These are phyloP conservation scores for Tilletiaria anomala DNA, from an alignment of 1,284 basidiomycete genomes.

Conservation along the genomic window DNA sequence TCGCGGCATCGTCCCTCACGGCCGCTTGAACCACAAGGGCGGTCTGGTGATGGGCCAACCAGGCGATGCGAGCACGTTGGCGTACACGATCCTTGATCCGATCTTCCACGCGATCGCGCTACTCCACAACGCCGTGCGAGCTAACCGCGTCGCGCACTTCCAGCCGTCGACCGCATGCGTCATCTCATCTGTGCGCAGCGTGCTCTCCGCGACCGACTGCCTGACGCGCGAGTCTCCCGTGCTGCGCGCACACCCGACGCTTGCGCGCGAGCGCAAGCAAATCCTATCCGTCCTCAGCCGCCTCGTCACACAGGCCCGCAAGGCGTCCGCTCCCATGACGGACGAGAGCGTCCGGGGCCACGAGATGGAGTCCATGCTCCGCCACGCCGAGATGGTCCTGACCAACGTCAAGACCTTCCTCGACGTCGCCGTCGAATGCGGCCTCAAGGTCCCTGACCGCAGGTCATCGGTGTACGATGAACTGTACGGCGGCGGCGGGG, in stretches of 20 bases:
- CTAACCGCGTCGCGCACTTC: slow-evolving; percentile 63
- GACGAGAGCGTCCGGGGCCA: slow-evolving; percentile 33
- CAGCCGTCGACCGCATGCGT: slow-evolving; percentile 54
- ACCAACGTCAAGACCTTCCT: slow-evolving; percentile 44
- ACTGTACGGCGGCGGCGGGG: slow-evolving; percentile 15
- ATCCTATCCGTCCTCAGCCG: slow-evolving; percentile 68
- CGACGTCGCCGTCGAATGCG: slow-evolving; percentile 61
- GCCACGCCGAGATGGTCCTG: slow-evolving; percentile 42
- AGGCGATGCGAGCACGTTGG: not conserved
- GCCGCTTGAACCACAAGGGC: not conserved
- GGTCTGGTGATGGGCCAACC: too few species aligned
- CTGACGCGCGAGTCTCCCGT: slow-evolving; percentile 65
- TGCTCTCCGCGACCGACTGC: slow-evolving; percentile 70
- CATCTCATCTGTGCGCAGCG: slow-evolving; percentile 82
- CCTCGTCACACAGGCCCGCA: slow-evolving; percentile 69
- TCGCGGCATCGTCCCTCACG: not conserved
- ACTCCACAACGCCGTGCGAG: slow-evolving; percentile 65
- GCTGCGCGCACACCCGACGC: slow-evolving; percentile 52
- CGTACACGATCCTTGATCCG: slow-evolving; percentile 35
- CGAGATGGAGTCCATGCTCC: slow-evolving; percentile 40
- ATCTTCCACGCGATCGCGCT: slow-evolving; percentile 71
- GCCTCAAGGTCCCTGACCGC: slow-evolving; percentile 55
- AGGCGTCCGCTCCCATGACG: slow-evolving; percentile 44
- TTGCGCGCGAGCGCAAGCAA: slow-evolving; percentile 64
- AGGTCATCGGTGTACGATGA: slow-evolving; percentile 26